Percentiles rank a stretch among this genome's conserved stretches.
Evolutionary conservation across 176 grass and related monocot species (phyloP).

Genomic region (Thinopyrum elongatum): DNA sequence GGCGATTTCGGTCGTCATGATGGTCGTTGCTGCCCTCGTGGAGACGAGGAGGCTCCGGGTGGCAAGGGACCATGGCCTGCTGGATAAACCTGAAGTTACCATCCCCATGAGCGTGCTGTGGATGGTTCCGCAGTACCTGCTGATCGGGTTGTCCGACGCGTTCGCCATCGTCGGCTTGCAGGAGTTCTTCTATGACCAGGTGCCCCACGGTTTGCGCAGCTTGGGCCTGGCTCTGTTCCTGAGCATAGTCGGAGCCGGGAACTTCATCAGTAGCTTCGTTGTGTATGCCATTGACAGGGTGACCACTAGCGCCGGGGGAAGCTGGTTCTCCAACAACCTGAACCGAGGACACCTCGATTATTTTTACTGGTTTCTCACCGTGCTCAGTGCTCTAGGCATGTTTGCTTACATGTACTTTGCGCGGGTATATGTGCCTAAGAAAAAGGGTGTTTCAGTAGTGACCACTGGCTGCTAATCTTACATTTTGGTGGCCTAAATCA

Average conservation of each 20-base stretch:
- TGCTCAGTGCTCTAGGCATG: slow-evolving; percentile 10
- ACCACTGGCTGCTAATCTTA: not conserved
- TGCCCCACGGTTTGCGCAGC: slow-evolving; percentile 15
- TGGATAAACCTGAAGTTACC: slow-evolving; percentile 35
- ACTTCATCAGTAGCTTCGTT: slow-evolving; percentile 30
- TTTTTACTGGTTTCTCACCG: slow-evolving; percentile 24
- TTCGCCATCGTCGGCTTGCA: slow-evolving; percentile 6
- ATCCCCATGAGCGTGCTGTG: slow-evolving; percentile 63
- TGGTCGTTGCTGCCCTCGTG: slow-evolving; percentile 45
- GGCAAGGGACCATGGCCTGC: slow-evolving; percentile 40
- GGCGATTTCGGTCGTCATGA: slow-evolving; percentile 29
- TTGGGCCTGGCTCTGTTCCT: slow-evolving; percentile 20
- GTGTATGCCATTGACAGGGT: slow-evolving; percentile 27
- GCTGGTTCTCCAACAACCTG: slow-evolving; percentile 31
- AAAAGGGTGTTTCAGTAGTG: not conserved
- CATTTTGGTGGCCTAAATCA: no score
- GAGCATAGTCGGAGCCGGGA: slow-evolving; percentile 21
- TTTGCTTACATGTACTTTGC: slow-evolving; percentile 5
- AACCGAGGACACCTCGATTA: slow-evolving; percentile 24
- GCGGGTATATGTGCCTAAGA: slow-evolving; percentile 3
- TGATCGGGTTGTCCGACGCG: not conserved
- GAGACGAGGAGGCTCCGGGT: slow-evolving; percentile 49
- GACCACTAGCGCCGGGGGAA: not conserved
- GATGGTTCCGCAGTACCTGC: slow-evolving; percentile 41
- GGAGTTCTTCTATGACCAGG: slow-evolving; percentile 25